phyloP scores from a whole-genome alignment of 495 filamentous ascomycete genomes.

The Talaromyces liani region DNA sequence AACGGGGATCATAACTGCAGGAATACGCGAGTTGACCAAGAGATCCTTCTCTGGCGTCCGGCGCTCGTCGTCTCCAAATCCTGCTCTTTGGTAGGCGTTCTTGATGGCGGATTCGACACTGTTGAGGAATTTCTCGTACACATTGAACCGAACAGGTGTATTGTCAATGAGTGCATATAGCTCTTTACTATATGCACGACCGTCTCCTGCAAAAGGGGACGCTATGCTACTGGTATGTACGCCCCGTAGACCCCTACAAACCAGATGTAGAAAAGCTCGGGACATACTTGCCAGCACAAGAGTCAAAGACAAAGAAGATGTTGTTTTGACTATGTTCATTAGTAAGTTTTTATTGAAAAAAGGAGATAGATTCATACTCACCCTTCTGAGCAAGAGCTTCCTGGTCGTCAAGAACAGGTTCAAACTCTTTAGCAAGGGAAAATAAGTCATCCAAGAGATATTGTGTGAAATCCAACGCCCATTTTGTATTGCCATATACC shows the following conservation, averaged over 20 bases:
- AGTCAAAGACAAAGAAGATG: constrained; percentile 53
- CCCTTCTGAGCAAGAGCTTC: constrained; percentile 37
- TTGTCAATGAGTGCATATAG: constrained; percentile 34
- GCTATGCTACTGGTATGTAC: constrained; percentile 29
- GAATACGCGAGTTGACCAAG: constrained; percentile 37
- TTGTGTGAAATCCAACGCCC: constrained; percentile 61
- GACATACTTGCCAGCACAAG: constrained; percentile 67
- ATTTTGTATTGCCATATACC: constrained; percentile 43
- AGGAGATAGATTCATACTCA: not conserved
- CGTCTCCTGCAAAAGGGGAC: constrained; percentile 24
- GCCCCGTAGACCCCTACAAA: constrained; percentile 54
- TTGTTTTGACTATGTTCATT: constrained; percentile 30
- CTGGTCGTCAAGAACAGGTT: constrained; percentile 29
- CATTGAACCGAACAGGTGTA: constrained; percentile 35
- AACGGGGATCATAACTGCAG: constrained; percentile 33
- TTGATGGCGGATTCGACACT: constrained; percentile 40
- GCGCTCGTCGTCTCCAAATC: constrained; percentile 39
- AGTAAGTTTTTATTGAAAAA: constrained; percentile 25
- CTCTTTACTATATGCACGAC: constrained; percentile 33
- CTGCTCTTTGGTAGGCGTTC: constrained; percentile 37
- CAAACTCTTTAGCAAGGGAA: constrained; percentile 48
- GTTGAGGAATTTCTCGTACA: constrained; percentile 42
- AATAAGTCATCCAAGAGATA: constrained; percentile 65
- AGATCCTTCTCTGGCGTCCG: constrained; percentile 41
- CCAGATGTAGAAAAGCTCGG: constrained; percentile 59